Conservation (phyloP, 345 rosid species). For the Pugionium dolabratum region DNA sequence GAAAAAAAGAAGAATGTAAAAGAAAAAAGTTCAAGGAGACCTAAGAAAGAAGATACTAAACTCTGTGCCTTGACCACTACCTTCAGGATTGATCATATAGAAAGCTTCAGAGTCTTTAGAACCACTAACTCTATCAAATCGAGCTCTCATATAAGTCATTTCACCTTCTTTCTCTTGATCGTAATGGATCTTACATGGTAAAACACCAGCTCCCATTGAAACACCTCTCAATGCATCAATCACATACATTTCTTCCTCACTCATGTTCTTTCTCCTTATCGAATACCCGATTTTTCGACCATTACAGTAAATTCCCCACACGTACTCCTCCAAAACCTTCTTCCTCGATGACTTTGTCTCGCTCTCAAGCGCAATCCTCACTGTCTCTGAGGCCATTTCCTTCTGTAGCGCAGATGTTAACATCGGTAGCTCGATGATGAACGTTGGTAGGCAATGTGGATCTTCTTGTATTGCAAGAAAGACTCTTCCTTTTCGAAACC, state of each 20-base stretch:
- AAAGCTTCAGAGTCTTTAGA: conserved; percentile 90
- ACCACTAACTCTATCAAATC: conserved; percentile 85
- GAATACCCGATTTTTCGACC: conserved; percentile 87
- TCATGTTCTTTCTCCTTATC: conserved; percentile 79
- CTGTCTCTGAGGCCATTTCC: conserved; percentile 90
- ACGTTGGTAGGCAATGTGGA: conserved; percentile 76
- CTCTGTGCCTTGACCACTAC: conserved; percentile 73
- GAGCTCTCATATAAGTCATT: conserved; percentile 87
- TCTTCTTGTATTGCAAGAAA: conserved; percentile 89
- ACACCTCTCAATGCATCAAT: conserved; percentile 83
- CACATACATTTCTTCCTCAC: conserved; percentile 85
- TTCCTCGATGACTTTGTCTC: conserved; percentile 78
- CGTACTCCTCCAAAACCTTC: conserved; percentile 82
- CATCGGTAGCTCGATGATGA: conserved; percentile 87
- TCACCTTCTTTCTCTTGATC: conserved; percentile 67
- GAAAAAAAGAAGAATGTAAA: conserved; percentile 7
- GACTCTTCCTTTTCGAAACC: conserved; percentile 82
- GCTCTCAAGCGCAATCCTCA: conserved; percentile 84
- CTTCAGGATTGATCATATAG: conserved; percentile 95
- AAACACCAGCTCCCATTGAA: conserved; percentile 97
- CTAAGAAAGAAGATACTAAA: conserved; percentile 88
- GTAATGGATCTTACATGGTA: conserved; percentile 61
- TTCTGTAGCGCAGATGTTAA: conserved; percentile 66
- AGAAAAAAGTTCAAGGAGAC: conserved; percentile 43
- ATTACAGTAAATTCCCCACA: conserved; percentile 91